Evolutionary conservation across 1,284 basidiomycete genomes (phyloP), one percentile per base, ranked within the genome.

Genomic region (Chondrostereum purpureum): DNA sequence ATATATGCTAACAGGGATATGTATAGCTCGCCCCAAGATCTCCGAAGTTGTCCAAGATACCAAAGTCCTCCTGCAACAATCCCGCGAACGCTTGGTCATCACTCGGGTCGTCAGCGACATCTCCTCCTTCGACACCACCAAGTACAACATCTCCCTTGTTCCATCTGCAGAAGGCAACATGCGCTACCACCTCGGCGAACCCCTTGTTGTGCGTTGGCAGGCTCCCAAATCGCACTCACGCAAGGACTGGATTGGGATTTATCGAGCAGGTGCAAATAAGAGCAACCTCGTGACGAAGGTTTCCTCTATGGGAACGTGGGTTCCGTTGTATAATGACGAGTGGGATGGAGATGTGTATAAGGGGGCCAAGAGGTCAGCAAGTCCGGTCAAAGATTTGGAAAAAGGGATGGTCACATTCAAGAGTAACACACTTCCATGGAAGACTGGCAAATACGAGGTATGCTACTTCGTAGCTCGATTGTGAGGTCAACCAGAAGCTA

Each of bases 161-260:
- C 75, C 80, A 4, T 78, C 74, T 53, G 57, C 70, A 2, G 71
- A 70, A 24, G 69, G 75, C 39, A 53, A 67, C n/a, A 63, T 66
- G 49, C 75, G 78, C 5, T 98, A 88, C 75, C 88, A 92, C 61
- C 78, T 98, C 37, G 95, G 95, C 23, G 90, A 98, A 62, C 83
- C 88, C 4, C 93, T 99, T 55, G 73, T 66, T 3, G 75, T 98
- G 24, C 77, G 78, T 36, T 99, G 94, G 94, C 80, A 81, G 43
- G 94, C 91, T 1, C 92, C 95, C 0, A 66, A 72, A 23, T 79
- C 83, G 47, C 95, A 98, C 60, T 95, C 92, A 12, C 77, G 90
- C n/a, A 80, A 85, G 55, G 95, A 99, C 63, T 99, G 95, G 96
- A 89, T 99, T 55, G 96, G 94, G 10, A 79, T 99, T 35, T 97